These are phyloP conservation scores for Sistotremastrum niveocremeum DNA, from an alignment of 768 basidiomycete genomes.

Conservation along the genomic window DNA sequence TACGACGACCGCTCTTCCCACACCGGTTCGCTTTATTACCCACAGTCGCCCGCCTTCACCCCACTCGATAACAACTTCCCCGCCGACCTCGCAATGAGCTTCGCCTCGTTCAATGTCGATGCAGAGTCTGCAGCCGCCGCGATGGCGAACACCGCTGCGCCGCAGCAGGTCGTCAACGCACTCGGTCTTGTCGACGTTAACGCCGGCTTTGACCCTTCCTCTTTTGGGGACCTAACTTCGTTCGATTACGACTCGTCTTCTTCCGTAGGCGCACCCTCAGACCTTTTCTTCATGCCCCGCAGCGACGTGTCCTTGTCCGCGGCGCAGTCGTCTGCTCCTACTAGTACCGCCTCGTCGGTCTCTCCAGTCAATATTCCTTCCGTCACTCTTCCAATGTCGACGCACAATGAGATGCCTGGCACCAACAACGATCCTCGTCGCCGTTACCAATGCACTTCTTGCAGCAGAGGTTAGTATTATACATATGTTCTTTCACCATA, in stretches of 20 bases:
- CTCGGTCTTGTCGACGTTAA: slow-evolving; percentile 11
- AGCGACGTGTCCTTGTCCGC: slow-evolving; percentile 4
- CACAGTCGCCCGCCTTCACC: slow-evolving; percentile 31
- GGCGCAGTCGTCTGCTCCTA: slow-evolving; percentile 5
- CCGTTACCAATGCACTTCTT: slow-evolving; percentile 64
- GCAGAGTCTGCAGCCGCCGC: slow-evolving; percentile 40
- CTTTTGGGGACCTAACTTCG: background rate
- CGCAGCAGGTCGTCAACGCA: slow-evolving; percentile 1
- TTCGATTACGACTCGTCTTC: slow-evolving; percentile 4
- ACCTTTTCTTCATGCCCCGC: slow-evolving; percentile 1
- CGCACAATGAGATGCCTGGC: slow-evolving; percentile 23
- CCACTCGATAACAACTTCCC: slow-evolving; percentile 43
- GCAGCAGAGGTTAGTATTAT: slow-evolving; percentile 49
- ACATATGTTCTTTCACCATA: slow-evolving; percentile 1
- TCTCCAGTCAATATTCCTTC: slow-evolving; percentile 41
- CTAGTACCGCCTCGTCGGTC: slow-evolving; percentile 31
- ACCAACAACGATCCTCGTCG: slow-evolving; percentile 51
- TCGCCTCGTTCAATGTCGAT: slow-evolving; percentile 42
- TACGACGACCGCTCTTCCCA: slow-evolving; percentile 56
- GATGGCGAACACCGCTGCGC: slow-evolving; percentile 5
- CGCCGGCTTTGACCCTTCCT: slow-evolving; percentile 8
- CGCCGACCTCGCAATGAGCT: slow-evolving; percentile 63
- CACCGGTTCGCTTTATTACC: slow-evolving; percentile 58
- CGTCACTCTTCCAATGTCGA: slow-evolving; percentile 31
- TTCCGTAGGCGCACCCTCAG: slow-evolving; percentile 20